These are phyloP conservation scores for Ceratobasidium sp. DNA, from an alignment of 1,284 basidiomycete species.

Conservation along the genomic window DNA sequence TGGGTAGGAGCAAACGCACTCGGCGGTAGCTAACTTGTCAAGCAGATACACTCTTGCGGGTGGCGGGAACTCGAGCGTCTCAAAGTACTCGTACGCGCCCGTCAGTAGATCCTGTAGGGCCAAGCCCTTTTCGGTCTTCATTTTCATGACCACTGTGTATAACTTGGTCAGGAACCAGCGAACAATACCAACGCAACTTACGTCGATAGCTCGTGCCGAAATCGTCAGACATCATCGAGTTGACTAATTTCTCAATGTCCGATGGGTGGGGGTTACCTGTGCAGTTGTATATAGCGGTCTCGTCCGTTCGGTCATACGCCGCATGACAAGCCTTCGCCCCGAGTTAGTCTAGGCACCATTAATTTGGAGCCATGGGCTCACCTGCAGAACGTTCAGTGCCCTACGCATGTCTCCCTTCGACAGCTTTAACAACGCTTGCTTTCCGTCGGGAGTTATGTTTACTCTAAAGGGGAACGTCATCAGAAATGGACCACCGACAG, in stretches of 20 bases:
- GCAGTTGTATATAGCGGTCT: slow-evolving; percentile 94
- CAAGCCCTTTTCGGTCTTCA: slow-evolving; percentile 92
- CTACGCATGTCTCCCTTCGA: slow-evolving; percentile 98
- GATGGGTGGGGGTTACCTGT: slow-evolving; percentile 95
- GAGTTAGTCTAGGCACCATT: neutral
- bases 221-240: slow-evolving; percentile 96
- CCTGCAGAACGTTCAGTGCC: slow-evolving; percentile 92
- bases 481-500: neutral
- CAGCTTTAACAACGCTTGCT: slow-evolving; percentile 87
- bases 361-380: slow-evolving; percentile 41
- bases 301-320: slow-evolving; percentile 87
- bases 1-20: slow-evolving; percentile 61
- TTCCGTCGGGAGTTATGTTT: slow-evolving; percentile 85
- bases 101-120: slow-evolving; percentile 95
- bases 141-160: slow-evolving; percentile 76
- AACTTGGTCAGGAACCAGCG: neutral
- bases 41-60: slow-evolving; percentile 89
- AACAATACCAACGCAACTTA: slow-evolving; percentile 52
- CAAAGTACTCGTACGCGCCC: slow-evolving; percentile 90
- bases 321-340: slow-evolving; percentile 83
- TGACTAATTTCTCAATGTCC: slow-evolving; percentile 92
- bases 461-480: slow-evolving; percentile 61
- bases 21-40: slow-evolving; percentile 87
- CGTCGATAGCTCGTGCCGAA: slow-evolving; percentile 92
- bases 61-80: slow-evolving; percentile 84